Evolutionary conservation across 2,329 filamentous ascomycete genomes (phyloP), one percentile per base, ranked within the genome.

Genomic region (Alternaria metachromatica): DNA sequence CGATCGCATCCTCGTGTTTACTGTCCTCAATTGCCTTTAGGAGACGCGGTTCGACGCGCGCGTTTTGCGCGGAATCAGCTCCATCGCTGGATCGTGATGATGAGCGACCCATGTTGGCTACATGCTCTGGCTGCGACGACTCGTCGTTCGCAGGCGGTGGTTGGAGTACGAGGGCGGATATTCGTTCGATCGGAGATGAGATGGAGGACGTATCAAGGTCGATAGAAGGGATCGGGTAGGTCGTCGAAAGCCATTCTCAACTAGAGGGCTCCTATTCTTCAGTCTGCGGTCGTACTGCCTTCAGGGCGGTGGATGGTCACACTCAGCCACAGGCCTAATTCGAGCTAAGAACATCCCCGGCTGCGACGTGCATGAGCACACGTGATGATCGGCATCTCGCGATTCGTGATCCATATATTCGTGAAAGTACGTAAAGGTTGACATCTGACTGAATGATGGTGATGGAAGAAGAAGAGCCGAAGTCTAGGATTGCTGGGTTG

Each of bases 51-150:
- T 80, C 78, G 46, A 74, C 66, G 62, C 78, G 77, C 10, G 63
- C 55, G 21, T 72, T 65, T 18, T 73, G 72, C 20, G 69, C 66
- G 5, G 75, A 72, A n/a, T 70, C 69, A 25, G 65, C 77, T 61
- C 76, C 77, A 55, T 80, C 76, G 60, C 75, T 79, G 15, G 75
- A 78, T 66, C 75, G 76, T 26, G 76, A 78, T 28, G 74, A 76
- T 54, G 76, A 77, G 30, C 76, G 76, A 10, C 72, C 72, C 78
- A 80, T 80, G 45, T 44, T 58, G 49, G 53, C 61, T 57, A 33
- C 61, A 63, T 67, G 60, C 64, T 68, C 65, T 67, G 63, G 43
- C 58, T 55, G 23, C 18, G 25, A n/a, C 37, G 37, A 25, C 62
- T 60, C 62, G 63, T 58, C 33, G 53, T 55, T 43, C 26, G 33